Evolutionary conservation across 2,329 filamentous ascomycete genomes (phyloP), one percentile per base, ranked within the genome.

Genomic region (Alternaria infectoria): DNA sequence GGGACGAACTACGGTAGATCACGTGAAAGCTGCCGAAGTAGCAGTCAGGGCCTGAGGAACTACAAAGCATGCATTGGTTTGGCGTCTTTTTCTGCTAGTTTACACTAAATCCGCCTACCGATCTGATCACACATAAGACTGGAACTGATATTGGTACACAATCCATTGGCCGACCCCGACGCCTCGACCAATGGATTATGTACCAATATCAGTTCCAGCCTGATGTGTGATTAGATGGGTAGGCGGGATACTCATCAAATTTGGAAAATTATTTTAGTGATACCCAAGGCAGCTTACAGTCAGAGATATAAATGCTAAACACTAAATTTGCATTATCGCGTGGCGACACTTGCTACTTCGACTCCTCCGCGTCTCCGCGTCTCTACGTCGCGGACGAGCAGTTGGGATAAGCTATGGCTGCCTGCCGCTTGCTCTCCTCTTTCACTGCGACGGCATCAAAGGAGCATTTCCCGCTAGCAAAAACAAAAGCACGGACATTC

Each of bases 1-100:
- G 58, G 96, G 95, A 2, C 88, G 96, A 78, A 94, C 91, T 30
- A 93, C 76, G 8, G 55, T 72, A 25, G 74, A 76, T 11, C 70
- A 76, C 23, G 70, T 79, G 10, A 73, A 66, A 51, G 72, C 72
- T 40, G 73, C 68, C 3, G 69, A 71, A 36, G 57, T 69, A 6
- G 52, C 56, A 15, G 43, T 60, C 4, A 26, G 40, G 45, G 61
- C 59, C 3, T 68, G 47, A 57, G 19, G 7, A 30, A 13, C 17
- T 21, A 32, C 7, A 1, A 21, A 17, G 12, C 2, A 6, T 46
- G 26, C 21, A 55, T 47, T 5, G 5, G 13, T 5, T 19, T 7
- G 32, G 54, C 43, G 13, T 59, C 10, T 21, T 11, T 11, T 1
- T n/a, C 49, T 30, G 28, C 28, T 11, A 26, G 13, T 30, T 6